Evolutionary conservation across 495 filamentous ascomycete genomes (phyloP), one percentile per base, ranked within the genome.

Genomic region (Penicillium lividum): DNA sequence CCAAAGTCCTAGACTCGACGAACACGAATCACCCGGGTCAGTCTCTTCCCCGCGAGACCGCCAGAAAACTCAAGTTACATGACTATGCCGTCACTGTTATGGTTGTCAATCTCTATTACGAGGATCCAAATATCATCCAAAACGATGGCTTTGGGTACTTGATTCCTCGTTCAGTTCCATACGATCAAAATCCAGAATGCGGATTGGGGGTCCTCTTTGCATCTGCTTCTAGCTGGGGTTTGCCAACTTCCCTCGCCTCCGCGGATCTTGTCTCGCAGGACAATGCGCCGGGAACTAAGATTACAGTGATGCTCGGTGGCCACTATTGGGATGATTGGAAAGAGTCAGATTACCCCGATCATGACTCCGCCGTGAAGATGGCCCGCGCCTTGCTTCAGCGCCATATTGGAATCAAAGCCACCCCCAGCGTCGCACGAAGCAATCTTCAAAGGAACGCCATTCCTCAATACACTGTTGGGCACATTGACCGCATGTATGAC

Each of bases 291-390:
- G 91, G 91, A 31, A 97, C 91, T 15, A 97, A 96, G 68, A 69
- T 99, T 31, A 97, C 93, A 13, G 89, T 98, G 51, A 96, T 99
- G 89, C 73, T 98, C 25, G 94, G 94, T 51, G 94, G 94, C 6
- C 93, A 97, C 74, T 92, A 88, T 77, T 98, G 93, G 93, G 84
- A 90, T 61, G 79, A 70, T 43, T 84, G 78, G 79, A 71, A 80
- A 27, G 69, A 73, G 13, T 46, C 66, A 0, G 74, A 80, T 27
- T 75, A 77, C 40, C 89, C 89, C 0, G 77, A 82, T 58, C 77
- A 85, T 50, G 79, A 86, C 10, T 76, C 87, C 54, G 91, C 86
- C 22, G 73, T 85, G 30, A 62, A 65, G 3, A 87, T 93, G 81
- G 92, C 93, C 16, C 79, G 79, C 28, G 68, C 74, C 7, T 76